Evolutionary conservation across 768 basidiomycete species (phyloP).

Genomic region (Pulveroboletus frians): DNA sequence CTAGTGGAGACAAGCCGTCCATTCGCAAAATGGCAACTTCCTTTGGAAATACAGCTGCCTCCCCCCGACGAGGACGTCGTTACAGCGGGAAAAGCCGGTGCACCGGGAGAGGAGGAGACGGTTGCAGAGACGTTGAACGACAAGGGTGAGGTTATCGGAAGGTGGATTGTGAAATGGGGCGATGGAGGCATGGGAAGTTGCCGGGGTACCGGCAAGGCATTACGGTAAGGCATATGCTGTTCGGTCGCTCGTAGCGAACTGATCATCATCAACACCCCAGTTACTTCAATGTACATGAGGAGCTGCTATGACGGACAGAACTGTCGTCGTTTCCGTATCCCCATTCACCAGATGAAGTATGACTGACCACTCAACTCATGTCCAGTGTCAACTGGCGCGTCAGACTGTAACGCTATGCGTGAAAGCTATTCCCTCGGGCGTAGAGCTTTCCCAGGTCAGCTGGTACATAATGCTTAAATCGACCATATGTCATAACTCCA

Average conservation of each 20-base stretch:
- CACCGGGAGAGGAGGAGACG: conserved; percentile 61
- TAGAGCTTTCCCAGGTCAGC: not conserved
- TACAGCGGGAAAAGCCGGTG: conserved; percentile 28
- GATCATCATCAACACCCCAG: conserved; percentile 22
- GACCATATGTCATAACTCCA: not conserved
- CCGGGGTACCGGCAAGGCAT: conserved; percentile 54
- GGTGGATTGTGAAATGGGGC: conserved; percentile 78
- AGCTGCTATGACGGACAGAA: conserved; percentile 31
- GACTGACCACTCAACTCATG: not conserved
- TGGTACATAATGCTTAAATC: not conserved
- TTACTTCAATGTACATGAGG: conserved; percentile 52
- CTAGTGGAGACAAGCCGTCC: conserved; percentile 60
- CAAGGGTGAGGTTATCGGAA: conserved; percentile 56
- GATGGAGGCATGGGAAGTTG: conserved; percentile 61
- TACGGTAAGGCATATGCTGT: conserved; percentile 47
- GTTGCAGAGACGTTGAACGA: conserved; percentile 69
- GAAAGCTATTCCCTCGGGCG: no score
- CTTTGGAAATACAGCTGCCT: conserved; percentile 46
- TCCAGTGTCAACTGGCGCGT: not conserved
- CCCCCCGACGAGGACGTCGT: conserved; percentile 30
- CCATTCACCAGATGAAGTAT: not conserved
- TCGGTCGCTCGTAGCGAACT: not conserved
- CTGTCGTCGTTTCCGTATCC: not conserved
- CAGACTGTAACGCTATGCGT: conserved; percentile 1
- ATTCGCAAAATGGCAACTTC: conserved; percentile 80